A percentile compares a stretch with the other conserved stretches of the same genome.
These are phyloP conservation scores for Naganishia antarctica DNA, from an alignment of 768 basidiomycete species.

Conservation along the genomic window DNA sequence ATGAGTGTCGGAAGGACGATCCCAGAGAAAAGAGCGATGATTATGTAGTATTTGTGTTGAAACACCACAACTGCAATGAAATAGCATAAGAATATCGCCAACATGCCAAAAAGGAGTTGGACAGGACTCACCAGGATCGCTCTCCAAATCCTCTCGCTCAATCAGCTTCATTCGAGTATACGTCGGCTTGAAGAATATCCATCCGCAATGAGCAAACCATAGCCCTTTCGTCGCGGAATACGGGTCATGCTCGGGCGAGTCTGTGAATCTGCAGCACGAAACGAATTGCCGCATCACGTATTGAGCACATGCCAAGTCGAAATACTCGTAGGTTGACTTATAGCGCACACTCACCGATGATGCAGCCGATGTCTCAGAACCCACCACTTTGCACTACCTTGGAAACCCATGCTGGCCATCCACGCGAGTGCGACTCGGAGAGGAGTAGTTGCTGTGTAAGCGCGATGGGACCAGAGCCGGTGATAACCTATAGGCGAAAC, in stretches of 20 bases:
- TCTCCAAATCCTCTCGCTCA: constrained; percentile 64
- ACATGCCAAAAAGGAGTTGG: neutral
- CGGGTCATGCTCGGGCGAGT: constrained; percentile 62
- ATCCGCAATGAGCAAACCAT: constrained; percentile 73
- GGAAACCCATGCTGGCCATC: constrained; percentile 68
- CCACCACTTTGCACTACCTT: constrained; percentile 74
- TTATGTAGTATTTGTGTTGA: constrained; percentile 67
- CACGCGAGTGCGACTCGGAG: constrained; percentile 61
- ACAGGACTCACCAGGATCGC: constrained; percentile 60
- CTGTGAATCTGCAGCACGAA: constrained; percentile 46
- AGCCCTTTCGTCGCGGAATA: constrained; percentile 71
- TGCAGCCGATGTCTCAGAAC: constrained; percentile 66
- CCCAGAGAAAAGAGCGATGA: constrained; percentile 60
- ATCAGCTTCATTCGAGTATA: constrained; percentile 63
- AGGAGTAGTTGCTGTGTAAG: constrained; percentile 59
- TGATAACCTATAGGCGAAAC: constrained; percentile 56
- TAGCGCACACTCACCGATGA: constrained; percentile 59
- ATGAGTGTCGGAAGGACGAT: constrained; percentile 59
- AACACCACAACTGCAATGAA: constrained; percentile 60
- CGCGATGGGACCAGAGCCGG: constrained; percentile 69
- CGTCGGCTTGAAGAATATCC: constrained; percentile 73
- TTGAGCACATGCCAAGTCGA: too few relatives aligned
- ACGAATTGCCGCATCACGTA: neutral
- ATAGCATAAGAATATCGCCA: too few relatives aligned
- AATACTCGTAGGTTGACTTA: too few relatives aligned